Base-by-base conservation (phyloP, 1,284 basidiomycete species). In the Agaricales sp. region DNA sequence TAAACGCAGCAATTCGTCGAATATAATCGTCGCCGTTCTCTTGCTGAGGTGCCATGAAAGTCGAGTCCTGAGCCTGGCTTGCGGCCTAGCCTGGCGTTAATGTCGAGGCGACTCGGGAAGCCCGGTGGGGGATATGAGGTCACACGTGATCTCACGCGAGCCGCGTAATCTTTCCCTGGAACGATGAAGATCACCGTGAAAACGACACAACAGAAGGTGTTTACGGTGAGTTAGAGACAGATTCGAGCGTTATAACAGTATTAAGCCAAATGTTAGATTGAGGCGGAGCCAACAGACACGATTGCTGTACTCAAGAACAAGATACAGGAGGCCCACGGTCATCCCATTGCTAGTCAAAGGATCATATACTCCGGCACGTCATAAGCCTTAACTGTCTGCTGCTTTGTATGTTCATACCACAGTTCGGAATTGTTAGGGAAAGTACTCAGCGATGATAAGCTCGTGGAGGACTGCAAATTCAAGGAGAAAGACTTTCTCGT, bases 401-500 rank as follows among this genome's bases (percentile, higher is more conserved):
- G 51, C 39, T 43, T 48, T 41, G 48, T 37, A 21, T 20, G 24
- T 37, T 44, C n/a, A n/a, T n/a, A n/a, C n/a, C n/a, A n/a, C n/a
- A n/a, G n/a, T n/a, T n/a, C n/a, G n/a, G n/a, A n/a, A n/a, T 41
- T 13, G 20, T 21, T 61, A 93, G 95, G 95, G 53, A 96, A 97
- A 74, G 88, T 99, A 46, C 75, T 99, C 37, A 67, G 80, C 16
- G 93, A 99, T 67, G 80, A 84, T 52, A 93, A 93, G 73, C 87
- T 86, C 1, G 78, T 99, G 37, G 88, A 81, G 56, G 86, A 86
- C 51, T 90, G 87, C 62, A 84, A 87, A 53, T 90, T 99, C 73
- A 95, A 97, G 70, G 95, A 99, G 70, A 99, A 97, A 73, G 95
- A 97, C 65, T 99, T 99, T 71, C 73, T 99, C 52, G 96, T 99